Base-by-base conservation (phyloP, 148 eudicot genomes). In the Polygonum maritimum region DNA sequence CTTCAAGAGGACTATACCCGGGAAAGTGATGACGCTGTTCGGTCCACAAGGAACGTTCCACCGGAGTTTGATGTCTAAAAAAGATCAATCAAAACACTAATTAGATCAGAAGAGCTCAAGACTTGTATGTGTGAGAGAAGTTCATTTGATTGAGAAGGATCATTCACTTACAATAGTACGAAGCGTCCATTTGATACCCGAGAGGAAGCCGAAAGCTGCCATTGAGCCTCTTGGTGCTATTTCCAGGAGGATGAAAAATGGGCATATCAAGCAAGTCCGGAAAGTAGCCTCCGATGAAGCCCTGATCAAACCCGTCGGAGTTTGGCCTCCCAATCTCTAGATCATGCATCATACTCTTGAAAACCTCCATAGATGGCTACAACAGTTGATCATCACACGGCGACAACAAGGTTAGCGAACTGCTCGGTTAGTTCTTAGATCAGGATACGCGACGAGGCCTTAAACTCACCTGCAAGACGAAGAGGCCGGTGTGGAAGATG, bases 151-250 rank as follows among this genome's bases (percentile, higher is more conserved):
- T 39, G 60, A 54, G 58, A 2, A 22, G 7, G 1, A 44, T 44
- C 41, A 39, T 3, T 0, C 74, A 82, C 98, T 89, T 78, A 92
- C 99, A 96, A 74, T 78, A 96, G 76, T 89, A 96, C 38, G 98
- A 89, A 78, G 99, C 97, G 81, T 96, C 99, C 99, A 92, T 96
- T 86, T 96, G 99, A 75, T 96, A 96, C 21, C 99, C 99, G 18
- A 92, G 74, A 76, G 98, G 98, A 82, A 96, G 97, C 76, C 99
- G 87, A 75, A 84, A 96, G 19, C 52, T 62, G 26, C 99, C 99
- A 6, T 80, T 76, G 41, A 96, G 97, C 78, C 54, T 87, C 78
- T 60, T 86, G 75, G 89, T 87, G 33, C 85, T 87, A 58, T 96
- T 89, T 6, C 72, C 48, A 4, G 93, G 90, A 77, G 97, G 94